Base-by-base conservation (phyloP, 805 yeast genomes). In the Candida nitratophila region DNA sequence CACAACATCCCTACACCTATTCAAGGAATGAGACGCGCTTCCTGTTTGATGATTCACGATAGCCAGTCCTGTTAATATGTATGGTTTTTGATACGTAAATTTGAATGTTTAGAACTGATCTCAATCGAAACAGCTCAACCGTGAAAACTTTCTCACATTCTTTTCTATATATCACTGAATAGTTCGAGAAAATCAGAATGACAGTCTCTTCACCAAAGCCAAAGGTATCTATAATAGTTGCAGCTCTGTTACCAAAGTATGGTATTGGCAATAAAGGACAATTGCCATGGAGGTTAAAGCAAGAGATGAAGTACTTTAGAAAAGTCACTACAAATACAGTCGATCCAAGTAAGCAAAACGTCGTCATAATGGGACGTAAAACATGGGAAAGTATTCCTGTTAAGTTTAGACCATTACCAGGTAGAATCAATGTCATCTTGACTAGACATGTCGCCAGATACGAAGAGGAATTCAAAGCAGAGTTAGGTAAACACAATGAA, bases 301-400 rank as follows among this genome's bases (percentile, higher is more conserved):
- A 81, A 42, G 99, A 93, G 60, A 86, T 93, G 84, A 78, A 79
- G 57, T 93, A 81, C 59, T 93, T 93, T 68, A 74, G 77, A 48
- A 76, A 78, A 46, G 82, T 87, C 15, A 93, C 99, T 0, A 64
- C 80, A 3, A 59, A 58, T 3, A 62, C 66, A 20, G 38, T 39
- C 7, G 59, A 55, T 21, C 59, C 65, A n/a, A 46, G 46, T 1
- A 65, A 63, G 47, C 56, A 50, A 34, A 87, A 88, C 58, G 95
- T 86, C 0, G 98, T 93, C 14, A 73, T 93, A 3, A 93, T 93
- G 99, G 99, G 99, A 14, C 74, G 97, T 47, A 85, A 81, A 57
- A 91, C 98, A 2, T 93, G 97, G 96, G 93, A 89, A 29, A 86
- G 96, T 8, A 90, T 93, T 29, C 98, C 99, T 0, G 48, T 64